Conservation (phyloP, 805 yeast genomes). For the Groenewaldozyma salmanticensis region DNA sequence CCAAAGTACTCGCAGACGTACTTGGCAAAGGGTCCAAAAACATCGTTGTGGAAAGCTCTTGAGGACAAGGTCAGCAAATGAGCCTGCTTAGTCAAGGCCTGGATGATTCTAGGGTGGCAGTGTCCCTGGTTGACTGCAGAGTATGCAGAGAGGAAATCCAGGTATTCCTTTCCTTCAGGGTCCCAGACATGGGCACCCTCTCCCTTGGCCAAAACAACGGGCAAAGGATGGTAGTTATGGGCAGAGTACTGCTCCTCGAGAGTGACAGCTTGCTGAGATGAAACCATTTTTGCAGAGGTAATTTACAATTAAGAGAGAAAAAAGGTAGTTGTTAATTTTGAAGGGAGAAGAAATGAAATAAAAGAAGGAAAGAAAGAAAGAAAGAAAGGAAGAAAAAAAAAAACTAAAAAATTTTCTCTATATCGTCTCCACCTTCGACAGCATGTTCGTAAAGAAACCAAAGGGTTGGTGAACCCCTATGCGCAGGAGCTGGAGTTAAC, state of each 20-base stretch:
- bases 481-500: too few relatives aligned
- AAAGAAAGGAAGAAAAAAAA: too few relatives aligned
- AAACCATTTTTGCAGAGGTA: too few relatives aligned
- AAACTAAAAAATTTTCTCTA: too few relatives aligned
- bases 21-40: conserved; percentile 79
- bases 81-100: conserved; percentile 82
- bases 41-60: conserved; percentile 86
- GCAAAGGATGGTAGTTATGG: conserved; percentile 94
- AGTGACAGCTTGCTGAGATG: conserved; percentile 50
- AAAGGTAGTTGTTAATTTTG: too few relatives aligned
- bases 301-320: too few relatives aligned
- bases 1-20: conserved; percentile 80
- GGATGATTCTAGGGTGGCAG: conserved; percentile 87
- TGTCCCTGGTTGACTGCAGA: conserved; percentile 98
- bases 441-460: too few relatives aligned
- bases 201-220: conserved; percentile 85
- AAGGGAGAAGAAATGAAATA: too few relatives aligned
- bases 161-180: conserved; percentile 90
- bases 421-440: too few relatives aligned
- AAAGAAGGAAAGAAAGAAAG: too few relatives aligned
- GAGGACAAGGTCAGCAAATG: conserved; percentile 75
- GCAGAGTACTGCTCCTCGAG: conserved; percentile 81
- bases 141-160: conserved; percentile 89
- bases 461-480: too few relatives aligned
- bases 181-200: conserved; percentile 94